phyloP scores from a whole-genome alignment of 345 rosid genomes.

The Mangifera indica region DNA sequence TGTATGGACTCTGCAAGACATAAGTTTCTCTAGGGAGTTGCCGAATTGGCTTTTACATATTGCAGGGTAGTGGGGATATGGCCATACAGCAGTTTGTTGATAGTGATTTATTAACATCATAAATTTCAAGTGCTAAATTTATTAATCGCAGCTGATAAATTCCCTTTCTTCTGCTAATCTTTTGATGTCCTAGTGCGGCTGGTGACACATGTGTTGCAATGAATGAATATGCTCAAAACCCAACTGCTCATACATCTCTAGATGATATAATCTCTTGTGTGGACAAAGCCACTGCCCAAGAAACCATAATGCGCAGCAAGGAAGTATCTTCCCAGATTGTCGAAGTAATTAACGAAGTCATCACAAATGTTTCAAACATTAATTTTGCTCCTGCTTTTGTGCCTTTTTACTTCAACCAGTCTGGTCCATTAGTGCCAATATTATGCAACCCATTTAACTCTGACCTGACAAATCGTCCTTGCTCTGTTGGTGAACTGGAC shows the following conservation, averaged over 20 bases:
- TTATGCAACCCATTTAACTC: constrained; percentile 80
- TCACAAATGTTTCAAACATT: constrained; percentile 88
- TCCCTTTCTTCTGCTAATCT: neutral
- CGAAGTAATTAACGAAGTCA: constrained; percentile 76
- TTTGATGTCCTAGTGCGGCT: constrained; percentile 53
- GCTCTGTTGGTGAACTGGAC: constrained; percentile 72
- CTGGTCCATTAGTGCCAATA: constrained; percentile 78
- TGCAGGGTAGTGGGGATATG: too few relatives aligned
- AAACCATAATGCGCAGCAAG: constrained; percentile 58
- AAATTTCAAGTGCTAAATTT: too few relatives aligned
- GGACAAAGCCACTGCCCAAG: constrained; percentile 75
- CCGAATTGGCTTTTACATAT: too few relatives aligned
- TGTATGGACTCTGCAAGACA: neutral
- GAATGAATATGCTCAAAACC: constrained; percentile 82
- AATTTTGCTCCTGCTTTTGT: constrained; percentile 85
- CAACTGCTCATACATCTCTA: constrained; percentile 74
- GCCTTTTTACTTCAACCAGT: constrained; percentile 79
- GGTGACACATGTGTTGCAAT: constrained; percentile 88
- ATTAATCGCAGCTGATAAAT: too few relatives aligned
- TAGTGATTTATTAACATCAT: too few relatives aligned
- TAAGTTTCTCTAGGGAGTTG: too few relatives aligned
- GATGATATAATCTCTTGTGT: constrained; percentile 87
- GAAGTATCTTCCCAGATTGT: constrained; percentile 77
- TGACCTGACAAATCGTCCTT: constrained; percentile 57
- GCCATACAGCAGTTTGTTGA: too few relatives aligned